Evolutionary conservation across 2,329 filamentous ascomycete genomes (phyloP).

Genomic region (Colletotrichum lentis): DNA sequence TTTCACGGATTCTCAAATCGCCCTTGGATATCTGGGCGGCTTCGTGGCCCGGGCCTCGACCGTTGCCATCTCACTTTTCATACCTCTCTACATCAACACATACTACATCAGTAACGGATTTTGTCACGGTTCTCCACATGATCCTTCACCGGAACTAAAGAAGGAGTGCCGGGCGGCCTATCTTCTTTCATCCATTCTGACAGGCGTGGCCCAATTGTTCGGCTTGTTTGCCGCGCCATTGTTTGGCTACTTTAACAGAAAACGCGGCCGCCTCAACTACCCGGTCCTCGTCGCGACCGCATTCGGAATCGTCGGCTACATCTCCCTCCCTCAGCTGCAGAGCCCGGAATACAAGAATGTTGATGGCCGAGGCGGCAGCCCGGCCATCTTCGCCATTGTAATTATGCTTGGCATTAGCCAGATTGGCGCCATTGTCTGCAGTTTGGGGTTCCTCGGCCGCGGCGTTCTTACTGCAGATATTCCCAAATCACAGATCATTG

Average conservation of each 20-base stretch:
- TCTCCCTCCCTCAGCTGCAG: slow-evolving; percentile 75
- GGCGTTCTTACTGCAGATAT: slow-evolving; percentile 72
- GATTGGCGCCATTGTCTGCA: slow-evolving; percentile 96
- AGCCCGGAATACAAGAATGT: slow-evolving; percentile 77
- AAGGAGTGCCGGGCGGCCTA: slow-evolving; percentile 87
- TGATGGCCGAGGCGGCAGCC: slow-evolving; percentile 71
- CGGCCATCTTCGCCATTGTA: slow-evolving; percentile 77
- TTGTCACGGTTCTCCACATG: slow-evolving; percentile 73
- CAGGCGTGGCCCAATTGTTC: slow-evolving; percentile 86
- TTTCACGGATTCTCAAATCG: slow-evolving; percentile 78
- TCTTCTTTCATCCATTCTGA: slow-evolving; percentile 84
- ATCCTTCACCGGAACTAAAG: slow-evolving; percentile 78
- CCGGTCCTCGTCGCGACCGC: slow-evolving; percentile 77
- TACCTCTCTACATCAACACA: slow-evolving; percentile 90
- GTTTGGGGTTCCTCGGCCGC: slow-evolving; percentile 83
- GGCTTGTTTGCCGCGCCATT: slow-evolving; percentile 85
- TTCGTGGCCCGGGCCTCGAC: slow-evolving; percentile 95
- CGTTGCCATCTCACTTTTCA: slow-evolving; percentile 93
- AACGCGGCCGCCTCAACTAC: slow-evolving; percentile 70
- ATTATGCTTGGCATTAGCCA: slow-evolving; percentile 88
- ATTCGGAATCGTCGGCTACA: slow-evolving; percentile 81
- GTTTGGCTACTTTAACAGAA: slow-evolving; percentile 86
- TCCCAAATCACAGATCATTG: slow-evolving; percentile 43
- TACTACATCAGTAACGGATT: slow-evolving; percentile 85
- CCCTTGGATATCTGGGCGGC: slow-evolving; percentile 88